Evolutionary conservation across 768 basidiomycete genomes (phyloP).

Genomic region (Podaxis sp.): DNA sequence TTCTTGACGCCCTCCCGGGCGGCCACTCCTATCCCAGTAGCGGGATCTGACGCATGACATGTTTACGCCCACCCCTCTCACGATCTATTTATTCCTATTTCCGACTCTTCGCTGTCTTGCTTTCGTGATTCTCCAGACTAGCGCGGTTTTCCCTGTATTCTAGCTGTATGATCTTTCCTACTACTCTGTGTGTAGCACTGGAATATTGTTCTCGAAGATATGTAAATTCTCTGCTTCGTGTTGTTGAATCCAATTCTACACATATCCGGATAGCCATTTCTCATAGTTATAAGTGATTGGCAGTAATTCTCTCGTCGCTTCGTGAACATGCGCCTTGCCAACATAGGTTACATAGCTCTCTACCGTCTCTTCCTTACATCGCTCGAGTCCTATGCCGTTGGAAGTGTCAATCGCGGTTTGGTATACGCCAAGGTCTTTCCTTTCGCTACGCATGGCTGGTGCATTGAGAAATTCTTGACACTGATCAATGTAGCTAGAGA

Average conservation of each 20-base stretch:
- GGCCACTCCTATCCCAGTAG: not conserved
- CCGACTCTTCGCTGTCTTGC: conserved; percentile 18
- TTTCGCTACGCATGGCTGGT: conserved; percentile 51
- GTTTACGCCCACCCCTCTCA: not conserved
- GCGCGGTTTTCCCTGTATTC: conserved; percentile 13
- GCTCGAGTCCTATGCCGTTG: conserved; percentile 36
- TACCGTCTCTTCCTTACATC: conserved; percentile 39
- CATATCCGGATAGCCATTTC: conserved; percentile 36
- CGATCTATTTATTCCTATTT: conserved; percentile 10
- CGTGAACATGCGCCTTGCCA: conserved; percentile 45
- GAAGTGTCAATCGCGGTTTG: conserved; percentile 49
- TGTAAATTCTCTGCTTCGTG: not conserved
- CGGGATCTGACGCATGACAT: not conserved
- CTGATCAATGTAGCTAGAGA: conserved; percentile 69
- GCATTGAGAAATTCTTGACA: conserved; percentile 64
- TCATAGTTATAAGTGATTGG: conserved; percentile 50
- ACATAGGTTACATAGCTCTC: conserved; percentile 49
- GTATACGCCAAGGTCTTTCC: conserved; percentile 61
- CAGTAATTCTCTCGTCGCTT: conserved; percentile 73
- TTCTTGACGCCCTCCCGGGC: conserved; percentile 3
- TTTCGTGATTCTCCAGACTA: conserved; percentile 11
- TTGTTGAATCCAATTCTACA: conserved; percentile 1
- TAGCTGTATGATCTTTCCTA: conserved; percentile 6
- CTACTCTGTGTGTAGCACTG: conserved; percentile 5
- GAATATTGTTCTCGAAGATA: not conserved